phyloP scores from a whole-genome alignment of 1,284 basidiomycete species.

The Stygiomarasmius scandens region DNA sequence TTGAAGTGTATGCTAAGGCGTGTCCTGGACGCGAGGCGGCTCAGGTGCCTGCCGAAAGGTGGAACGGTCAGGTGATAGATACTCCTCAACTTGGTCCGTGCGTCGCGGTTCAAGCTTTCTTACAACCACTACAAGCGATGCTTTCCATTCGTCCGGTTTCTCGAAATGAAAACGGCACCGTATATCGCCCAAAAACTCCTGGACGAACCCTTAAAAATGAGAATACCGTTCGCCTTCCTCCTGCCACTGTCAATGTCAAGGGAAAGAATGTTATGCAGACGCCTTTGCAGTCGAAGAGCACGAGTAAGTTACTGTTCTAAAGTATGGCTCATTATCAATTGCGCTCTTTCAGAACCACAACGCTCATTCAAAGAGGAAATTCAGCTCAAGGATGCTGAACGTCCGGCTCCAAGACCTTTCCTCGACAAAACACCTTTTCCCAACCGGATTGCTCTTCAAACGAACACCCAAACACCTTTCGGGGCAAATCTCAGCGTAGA shows the following conservation, averaged over 20 bases:
- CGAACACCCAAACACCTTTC: conserved; percentile 35
- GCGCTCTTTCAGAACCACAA: not conserved
- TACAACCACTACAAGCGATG: conserved; percentile 5
- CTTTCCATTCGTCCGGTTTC: conserved; percentile 13
- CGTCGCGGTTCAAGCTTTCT: not conserved
- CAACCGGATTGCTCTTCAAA: conserved; percentile 51
- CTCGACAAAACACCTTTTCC: conserved; percentile 56
- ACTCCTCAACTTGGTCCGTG: not conserved
- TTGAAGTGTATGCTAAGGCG: too few species aligned
- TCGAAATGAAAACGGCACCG: conserved; percentile 6
- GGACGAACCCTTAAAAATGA: conserved; percentile 24
- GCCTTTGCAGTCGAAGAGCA: conserved; percentile 29
- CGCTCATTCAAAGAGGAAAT: conserved; percentile 8
- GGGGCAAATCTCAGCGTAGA: conserved; percentile 26
- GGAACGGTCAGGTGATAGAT: not conserved
- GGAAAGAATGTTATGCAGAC: conserved; percentile 29
- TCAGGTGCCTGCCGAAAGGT: too few species aligned
- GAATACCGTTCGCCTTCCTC: conserved; percentile 20
- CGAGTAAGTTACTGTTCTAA: conserved; percentile 14
- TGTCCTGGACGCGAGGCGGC: too few species aligned
- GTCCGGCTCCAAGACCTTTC: conserved; percentile 12
- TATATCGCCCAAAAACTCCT: conserved; percentile 16
- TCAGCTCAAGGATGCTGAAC: conserved; percentile 6
- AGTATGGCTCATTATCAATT: not conserved
- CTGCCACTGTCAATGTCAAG: conserved; percentile 13